These are phyloP conservation scores for Neurospora discreta DNA, from an alignment of 495 filamentous ascomycete genomes.

Conservation along the genomic window DNA sequence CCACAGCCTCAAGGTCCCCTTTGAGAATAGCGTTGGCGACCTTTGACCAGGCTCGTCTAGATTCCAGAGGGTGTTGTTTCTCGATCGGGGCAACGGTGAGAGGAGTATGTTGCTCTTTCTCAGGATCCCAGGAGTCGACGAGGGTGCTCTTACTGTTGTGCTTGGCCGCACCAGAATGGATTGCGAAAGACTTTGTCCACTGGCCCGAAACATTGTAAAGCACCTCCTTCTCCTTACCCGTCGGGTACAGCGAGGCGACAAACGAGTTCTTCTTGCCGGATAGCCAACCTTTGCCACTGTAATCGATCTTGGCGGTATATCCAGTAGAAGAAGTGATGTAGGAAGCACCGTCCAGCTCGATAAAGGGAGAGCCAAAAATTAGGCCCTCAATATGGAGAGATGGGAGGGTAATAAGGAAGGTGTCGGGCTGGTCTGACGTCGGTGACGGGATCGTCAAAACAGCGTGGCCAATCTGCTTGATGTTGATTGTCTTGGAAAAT, in stretches of 20 bases:
- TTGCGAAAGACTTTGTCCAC: constrained; percentile 78
- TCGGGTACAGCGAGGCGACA: constrained; percentile 64
- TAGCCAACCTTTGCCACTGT: constrained; percentile 85
- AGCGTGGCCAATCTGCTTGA: constrained; percentile 96
- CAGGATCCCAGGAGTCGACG: constrained; percentile 60
- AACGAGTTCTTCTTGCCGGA: constrained; percentile 94
- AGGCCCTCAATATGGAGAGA: constrained; percentile 89
- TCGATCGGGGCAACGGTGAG: constrained; percentile 65
- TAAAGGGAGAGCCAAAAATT: constrained; percentile 80
- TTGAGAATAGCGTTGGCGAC: constrained; percentile 69
- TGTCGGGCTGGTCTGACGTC: constrained; percentile 44
- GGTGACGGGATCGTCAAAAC: constrained; percentile 59
- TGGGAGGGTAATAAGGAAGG: constrained; percentile 85
- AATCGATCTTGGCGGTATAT: constrained; percentile 87
- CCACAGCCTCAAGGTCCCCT: constrained; percentile 74
- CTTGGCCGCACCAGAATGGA: constrained; percentile 63
- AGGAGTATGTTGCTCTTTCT: constrained; percentile 47
- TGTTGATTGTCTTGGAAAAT: constrained; percentile 83
- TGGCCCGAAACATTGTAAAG: constrained; percentile 82
- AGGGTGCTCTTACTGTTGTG: constrained; percentile 35
- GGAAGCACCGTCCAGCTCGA: constrained; percentile 74
- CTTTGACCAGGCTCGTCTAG: constrained; percentile 75
- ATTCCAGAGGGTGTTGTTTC: constrained; percentile 78
- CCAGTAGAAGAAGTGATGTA: constrained; percentile 79
- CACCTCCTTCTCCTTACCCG: constrained; percentile 65